Evolutionary conservation across 768 basidiomycete species (phyloP), one percentile per base, ranked within the genome.

Genomic region (Tulasnella sp.): DNA sequence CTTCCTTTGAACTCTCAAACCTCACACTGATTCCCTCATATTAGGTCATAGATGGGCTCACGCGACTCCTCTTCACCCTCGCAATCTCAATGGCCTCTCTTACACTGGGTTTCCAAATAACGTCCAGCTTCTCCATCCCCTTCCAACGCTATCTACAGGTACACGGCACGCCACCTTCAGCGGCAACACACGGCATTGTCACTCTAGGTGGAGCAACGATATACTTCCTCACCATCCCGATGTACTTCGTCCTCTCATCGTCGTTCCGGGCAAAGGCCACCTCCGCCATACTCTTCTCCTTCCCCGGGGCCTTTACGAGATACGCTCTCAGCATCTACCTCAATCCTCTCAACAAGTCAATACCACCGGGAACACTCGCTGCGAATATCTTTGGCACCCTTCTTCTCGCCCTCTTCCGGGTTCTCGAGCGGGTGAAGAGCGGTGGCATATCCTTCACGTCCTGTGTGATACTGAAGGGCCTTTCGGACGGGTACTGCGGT

Each of bases 401-500:
- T n/a, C 68, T 98, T 57, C 74, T 96, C 21, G 84, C 83, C 17
- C 72, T 75, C 21, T 81, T 85, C 63, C 82, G 79, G 63, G 80
- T 86, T 49, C 67, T 90, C 40, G 86, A 90, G 67, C 77, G 79
- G 57, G 71, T 71, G 9, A 11, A 37, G 25, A 27, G 53, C 25
- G 36, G 57, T 19, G 49, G 41, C 37, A 25, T 45, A 5, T n/a
- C 37, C 25, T 21, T 7, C 1, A 60, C 74, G 58, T 74, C 77
- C 32, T 96, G 93, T 65, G 74, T 77, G 23, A 72, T 89, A 17
- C 68, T 97, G 39, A 83, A 87, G 65, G 93, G 90, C 1, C 70
- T 98, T 35, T 73, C 75, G 21, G 90, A 97, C 66, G 96, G 96
- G 6, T 97, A 90, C 66, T 97, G 93, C 66, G 96, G 92, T 9